These are phyloP conservation scores for Ligustrum vulgare DNA, from an alignment of 257 asterid species.

Conservation along the genomic window DNA sequence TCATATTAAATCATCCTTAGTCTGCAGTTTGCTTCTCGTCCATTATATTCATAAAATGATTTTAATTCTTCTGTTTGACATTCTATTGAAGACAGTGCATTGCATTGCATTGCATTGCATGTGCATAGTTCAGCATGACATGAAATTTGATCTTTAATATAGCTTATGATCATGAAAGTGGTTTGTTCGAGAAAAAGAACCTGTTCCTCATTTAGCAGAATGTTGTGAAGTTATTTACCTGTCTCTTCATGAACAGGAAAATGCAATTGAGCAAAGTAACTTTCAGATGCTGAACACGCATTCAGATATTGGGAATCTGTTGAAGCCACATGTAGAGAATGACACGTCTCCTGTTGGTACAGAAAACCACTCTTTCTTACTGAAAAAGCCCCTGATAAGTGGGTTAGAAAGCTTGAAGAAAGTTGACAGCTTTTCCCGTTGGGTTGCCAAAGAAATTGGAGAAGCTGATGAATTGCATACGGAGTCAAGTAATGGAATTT, in stretches of 20 bases:
- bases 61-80: constrained; percentile 23
- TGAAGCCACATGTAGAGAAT: constrained; percentile 45
- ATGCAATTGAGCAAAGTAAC: constrained; percentile 38
- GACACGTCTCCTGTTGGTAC: constrained; percentile 35
- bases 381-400: constrained; percentile 60
- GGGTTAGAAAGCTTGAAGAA: constrained; percentile 82
- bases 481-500: constrained; percentile 54
- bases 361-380: constrained; percentile 44
- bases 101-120: constrained; percentile 26
- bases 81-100: constrained; percentile 33
- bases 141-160: constrained; percentile 31
- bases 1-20: neutral
- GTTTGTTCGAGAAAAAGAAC: constrained; percentile 38
- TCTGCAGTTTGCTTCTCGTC: neutral
- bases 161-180: constrained; percentile 28
- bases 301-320: constrained; percentile 35
- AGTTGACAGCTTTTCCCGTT: constrained; percentile 93
- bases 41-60: neutral
- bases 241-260: constrained; percentile 46
- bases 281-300: constrained; percentile 43
- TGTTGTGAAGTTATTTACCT: constrained; percentile 34
- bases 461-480: constrained; percentile 64
- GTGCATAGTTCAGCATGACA: constrained; percentile 25
- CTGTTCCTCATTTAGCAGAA: constrained; percentile 41
- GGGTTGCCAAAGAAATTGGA: constrained; percentile 84